Base-by-base conservation (phyloP, 441 rosid species). In the Daphne laureola region DNA sequence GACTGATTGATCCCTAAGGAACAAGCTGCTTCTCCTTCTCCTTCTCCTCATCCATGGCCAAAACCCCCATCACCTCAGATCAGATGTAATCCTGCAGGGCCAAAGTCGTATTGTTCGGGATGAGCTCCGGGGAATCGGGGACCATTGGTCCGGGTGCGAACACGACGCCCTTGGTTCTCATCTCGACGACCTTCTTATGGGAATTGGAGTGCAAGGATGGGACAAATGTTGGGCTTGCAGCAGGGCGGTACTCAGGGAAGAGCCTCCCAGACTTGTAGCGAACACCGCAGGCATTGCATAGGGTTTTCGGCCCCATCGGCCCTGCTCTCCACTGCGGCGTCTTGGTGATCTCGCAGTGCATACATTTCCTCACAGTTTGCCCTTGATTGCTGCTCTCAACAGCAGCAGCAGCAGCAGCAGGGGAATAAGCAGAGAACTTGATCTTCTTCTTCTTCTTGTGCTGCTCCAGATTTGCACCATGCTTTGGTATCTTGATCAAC, bases 281-380 rank as follows among this genome's bases (percentile, higher is more conserved):
- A n/a, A 92, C 98, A 0, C 98, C 98, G 0, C 98, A 92, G 1
- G 98, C 98, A 17, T 92, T 92, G 77, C 98, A 86, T 14, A 92
- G 95, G 5, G 96, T 84, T 73, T 92, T 92, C 3, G 94, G 98
- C 0, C 98, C 98, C 96, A 84, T 71, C 23, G 98, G 98, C 1
- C 98, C 98, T 9, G 94, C 92, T 67, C 98, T 78, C 98, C 98
- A 92, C 60, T 92, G 98, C 0, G 98, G 98, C 0, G 97, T 92
- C 79, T 86, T 86, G 0, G 97, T 92, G 40, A 89, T 82, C 73
- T 89, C 97, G 36, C 97, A 92, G 43, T 92, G 98, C 89, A 86
- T 57, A 49, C 98, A 92, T 71, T 84, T 89, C 81, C 97, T 77
- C 13, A 77, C 78, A 0, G 83, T 72, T 35, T 71, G 72, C 13